Evolutionary conservation across 2,329 filamentous ascomycete species (phyloP), one percentile per base, ranked within the genome.

Genomic region (Fusarium caatingaense): DNA sequence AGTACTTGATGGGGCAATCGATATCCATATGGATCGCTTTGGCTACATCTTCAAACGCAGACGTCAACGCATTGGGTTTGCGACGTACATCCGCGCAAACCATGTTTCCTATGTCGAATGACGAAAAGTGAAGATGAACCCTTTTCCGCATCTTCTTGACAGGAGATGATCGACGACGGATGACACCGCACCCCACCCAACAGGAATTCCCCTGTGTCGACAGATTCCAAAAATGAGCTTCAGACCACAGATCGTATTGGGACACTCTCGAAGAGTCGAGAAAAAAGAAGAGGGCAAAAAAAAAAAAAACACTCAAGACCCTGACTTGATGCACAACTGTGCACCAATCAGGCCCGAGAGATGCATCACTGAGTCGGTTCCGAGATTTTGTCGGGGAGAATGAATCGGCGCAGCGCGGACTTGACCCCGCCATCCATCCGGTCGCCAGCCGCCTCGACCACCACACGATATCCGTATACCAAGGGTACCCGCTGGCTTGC

Each of bases 351-450:
- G 58, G 46, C 27, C 23, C 40, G 23, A 32, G 28, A 48, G 54
- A 66, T 69, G 51, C 65, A 72, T 69, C 67, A 72, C 72, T 60
- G 66, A 72, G 62, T 70, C 66, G 60, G 60, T 75, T 68, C 68
- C 73, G 73, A 75, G 71, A 69, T 72, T 75, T 75, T 74, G 73
- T 74, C 73, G 73, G 72, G 60, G 64, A 72, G 56, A 59, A 57
- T 67, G 69, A 68, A 64, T 72, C 57, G 62, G 69, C 34, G 60
- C 67, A 61, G 53, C 25, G 47, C 58, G 60, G 50, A 34, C 45
- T 64, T 71, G 67, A 56, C 57, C 67, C 68, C 68, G 69, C 68
- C 56, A 62, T 60, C 55, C 46, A 62, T 58, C 62, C 42, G 44
- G 45, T 60, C 30, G 41, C 69, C 56, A 69, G 44, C 65, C 54